Conservation (phyloP, 2,329 filamentous ascomycete genomes). For the Alternaria triticina region DNA sequence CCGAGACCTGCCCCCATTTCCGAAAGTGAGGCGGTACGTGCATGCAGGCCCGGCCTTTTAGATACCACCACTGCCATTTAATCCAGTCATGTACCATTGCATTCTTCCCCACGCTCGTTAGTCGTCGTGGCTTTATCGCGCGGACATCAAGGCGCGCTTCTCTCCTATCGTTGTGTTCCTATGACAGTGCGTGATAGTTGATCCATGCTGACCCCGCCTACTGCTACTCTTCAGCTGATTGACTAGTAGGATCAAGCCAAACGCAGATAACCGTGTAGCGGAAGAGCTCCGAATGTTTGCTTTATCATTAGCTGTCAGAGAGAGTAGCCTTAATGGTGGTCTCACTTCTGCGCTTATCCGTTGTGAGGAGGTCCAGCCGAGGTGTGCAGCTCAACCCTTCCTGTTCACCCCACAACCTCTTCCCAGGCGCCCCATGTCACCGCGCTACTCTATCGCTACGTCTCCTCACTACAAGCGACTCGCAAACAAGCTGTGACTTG, state of each 20-base stretch:
- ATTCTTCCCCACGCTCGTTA: slow-evolving; percentile 30
- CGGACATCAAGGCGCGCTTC: slow-evolving; percentile 15
- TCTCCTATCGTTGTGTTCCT: slow-evolving; percentile 31
- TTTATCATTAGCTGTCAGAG: not conserved
- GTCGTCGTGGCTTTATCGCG: slow-evolving; percentile 33
- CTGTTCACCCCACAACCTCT: slow-evolving; percentile 35
- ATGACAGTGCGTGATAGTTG: slow-evolving; percentile 18
- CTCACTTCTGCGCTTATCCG: slow-evolving; percentile 13
- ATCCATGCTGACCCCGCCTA: slow-evolving; percentile 12
- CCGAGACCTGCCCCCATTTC: slow-evolving; percentile 20
- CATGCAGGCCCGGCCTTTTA: slow-evolving; percentile 28
- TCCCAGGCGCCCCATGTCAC: slow-evolving; percentile 20
- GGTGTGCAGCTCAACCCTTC: slow-evolving; percentile 22
- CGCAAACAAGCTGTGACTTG: not conserved
- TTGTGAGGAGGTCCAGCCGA: slow-evolving; percentile 40
- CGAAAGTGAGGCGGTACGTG: slow-evolving; percentile 31
- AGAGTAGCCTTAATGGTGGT: slow-evolving; percentile 1
- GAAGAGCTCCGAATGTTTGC: not conserved
- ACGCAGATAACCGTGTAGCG: not conserved
- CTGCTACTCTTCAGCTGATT: slow-evolving; percentile 9
- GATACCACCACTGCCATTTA: slow-evolving; percentile 34
- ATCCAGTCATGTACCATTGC: slow-evolving; percentile 31
- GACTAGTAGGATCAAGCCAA: slow-evolving; percentile 1
- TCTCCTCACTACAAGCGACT: slow-evolving; percentile 2
- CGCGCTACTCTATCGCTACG: slow-evolving; percentile 9